Evolutionary conservation across 2,329 filamentous ascomycete genomes (phyloP).

Genomic region (Exophiala bonariae): DNA sequence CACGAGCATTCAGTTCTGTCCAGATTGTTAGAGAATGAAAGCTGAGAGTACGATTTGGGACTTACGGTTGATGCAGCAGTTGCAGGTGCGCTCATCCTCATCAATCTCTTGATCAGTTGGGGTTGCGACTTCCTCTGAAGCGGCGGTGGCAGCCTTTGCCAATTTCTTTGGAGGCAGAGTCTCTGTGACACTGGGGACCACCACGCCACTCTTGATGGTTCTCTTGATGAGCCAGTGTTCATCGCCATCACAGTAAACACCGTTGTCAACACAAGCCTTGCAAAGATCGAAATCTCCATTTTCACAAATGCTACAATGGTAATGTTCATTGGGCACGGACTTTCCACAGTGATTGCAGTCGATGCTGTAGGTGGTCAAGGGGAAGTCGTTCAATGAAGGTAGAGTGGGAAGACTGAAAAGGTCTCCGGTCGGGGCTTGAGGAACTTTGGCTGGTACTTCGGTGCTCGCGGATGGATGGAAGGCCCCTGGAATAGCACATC

Average conservation of each 20-base stretch:
- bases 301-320: conserved; percentile 92
- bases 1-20: conserved; percentile 68
- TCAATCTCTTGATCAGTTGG: conserved; percentile 17
- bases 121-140: conserved; percentile 21
- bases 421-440: conserved; percentile 5
- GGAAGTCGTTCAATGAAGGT: conserved; percentile 35
- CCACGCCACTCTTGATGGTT: conserved; percentile 71
- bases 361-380: conserved; percentile 67
- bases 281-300: conserved; percentile 94
- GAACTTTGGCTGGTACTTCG: conserved; percentile 8
- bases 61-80: conserved; percentile 65
- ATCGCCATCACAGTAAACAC: conserved; percentile 73
- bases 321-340: conserved; percentile 79
- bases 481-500: conserved; percentile 23
- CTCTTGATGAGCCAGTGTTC: conserved; percentile 96
- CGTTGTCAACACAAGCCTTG: conserved; percentile 71
- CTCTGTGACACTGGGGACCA: conserved; percentile 84
- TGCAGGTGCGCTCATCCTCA: conserved; percentile 51
- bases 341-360: conserved; percentile 90
- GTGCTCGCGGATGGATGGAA: conserved; percentile 14
- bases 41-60: conserved; percentile 2
- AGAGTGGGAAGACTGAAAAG: conserved; percentile 33
- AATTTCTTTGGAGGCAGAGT: conserved; percentile 66
- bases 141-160: conserved; percentile 14
- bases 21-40: conserved; percentile 27